Evolutionary conservation across 257 asterid genomes (phyloP).

Genomic region (Ilex aquifolium): DNA sequence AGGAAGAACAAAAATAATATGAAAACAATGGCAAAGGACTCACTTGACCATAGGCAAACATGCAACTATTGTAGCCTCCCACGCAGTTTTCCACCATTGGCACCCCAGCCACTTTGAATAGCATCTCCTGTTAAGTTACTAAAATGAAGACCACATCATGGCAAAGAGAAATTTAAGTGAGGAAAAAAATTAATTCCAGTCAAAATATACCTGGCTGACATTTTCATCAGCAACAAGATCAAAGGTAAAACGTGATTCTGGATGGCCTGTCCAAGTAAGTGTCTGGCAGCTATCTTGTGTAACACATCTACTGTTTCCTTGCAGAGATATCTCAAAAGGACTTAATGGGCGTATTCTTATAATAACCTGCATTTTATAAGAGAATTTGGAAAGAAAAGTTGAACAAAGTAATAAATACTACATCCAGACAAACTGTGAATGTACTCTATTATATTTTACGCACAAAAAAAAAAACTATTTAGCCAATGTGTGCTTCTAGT

Average conservation of each 20-base stretch:
- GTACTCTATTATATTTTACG: not conserved
- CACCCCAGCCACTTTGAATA: constrained; percentile 82
- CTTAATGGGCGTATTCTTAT: constrained; percentile 83
- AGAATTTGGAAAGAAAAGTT: not conserved
- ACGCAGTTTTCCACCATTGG: constrained; percentile 97
- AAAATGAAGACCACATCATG: constrained; percentile 9
- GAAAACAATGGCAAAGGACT: constrained; percentile 15
- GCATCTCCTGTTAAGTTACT: constrained; percentile 61
- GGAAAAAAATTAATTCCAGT: not conserved
- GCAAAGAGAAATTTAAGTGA: not conserved
- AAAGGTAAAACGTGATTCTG: constrained; percentile 83
- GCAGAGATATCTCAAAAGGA: constrained; percentile 64
- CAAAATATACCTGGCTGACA: constrained; percentile 73
- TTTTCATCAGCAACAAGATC: constrained; percentile 88
- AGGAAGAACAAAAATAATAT: no score
- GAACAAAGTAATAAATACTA: not conserved
- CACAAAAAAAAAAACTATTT: not conserved
- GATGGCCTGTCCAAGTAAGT: constrained; percentile 86
- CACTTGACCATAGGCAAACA: constrained; percentile 99
- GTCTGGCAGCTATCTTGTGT: constrained; percentile 85
- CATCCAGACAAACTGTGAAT: not conserved
- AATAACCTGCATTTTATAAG: constrained; percentile 52
- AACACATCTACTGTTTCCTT: constrained; percentile 69
- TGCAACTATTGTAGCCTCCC: constrained; percentile 96
- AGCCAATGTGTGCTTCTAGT: not conserved